Conservation (phyloP, 306 rosid genomes). For the Dryas octopetala region DNA sequence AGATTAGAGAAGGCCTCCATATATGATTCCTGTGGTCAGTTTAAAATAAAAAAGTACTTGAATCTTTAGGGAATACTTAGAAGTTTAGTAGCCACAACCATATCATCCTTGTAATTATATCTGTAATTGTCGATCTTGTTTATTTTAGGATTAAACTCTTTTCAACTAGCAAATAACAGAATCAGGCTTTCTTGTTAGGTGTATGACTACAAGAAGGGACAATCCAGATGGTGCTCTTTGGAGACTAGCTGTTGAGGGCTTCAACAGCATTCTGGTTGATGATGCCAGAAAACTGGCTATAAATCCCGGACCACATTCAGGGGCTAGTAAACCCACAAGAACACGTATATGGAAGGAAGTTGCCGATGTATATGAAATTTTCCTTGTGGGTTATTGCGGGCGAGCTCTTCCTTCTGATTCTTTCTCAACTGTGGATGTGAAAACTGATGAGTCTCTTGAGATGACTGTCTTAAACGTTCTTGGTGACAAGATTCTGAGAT, state of each 20-base stretch:
- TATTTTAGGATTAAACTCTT: neutral
- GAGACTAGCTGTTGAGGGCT: constrained; percentile 84
- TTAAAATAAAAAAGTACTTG: neutral
- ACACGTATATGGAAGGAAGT: constrained; percentile 93
- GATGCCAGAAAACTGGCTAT: constrained; percentile 43
- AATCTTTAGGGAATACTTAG: neutral
- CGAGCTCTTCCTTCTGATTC: constrained; percentile 86
- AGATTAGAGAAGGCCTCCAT: too few relatives aligned
- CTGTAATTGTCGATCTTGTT: constrained; percentile 11
- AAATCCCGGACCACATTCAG: constrained; percentile 42
- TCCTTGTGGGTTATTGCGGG: constrained; percentile 95
- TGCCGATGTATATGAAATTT: constrained; percentile 88
- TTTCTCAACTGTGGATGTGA: constrained; percentile 55
- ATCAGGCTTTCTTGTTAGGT: constrained; percentile 47
- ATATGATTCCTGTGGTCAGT: neutral
- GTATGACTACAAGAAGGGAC: constrained; percentile 97
- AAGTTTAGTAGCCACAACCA: constrained; percentile 1
- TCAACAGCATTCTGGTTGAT: constrained; percentile 66
- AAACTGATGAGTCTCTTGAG: constrained; percentile 86
- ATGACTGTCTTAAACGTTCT: constrained; percentile 69
- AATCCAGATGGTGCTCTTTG: constrained; percentile 84
- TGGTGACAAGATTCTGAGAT: constrained; percentile 77
- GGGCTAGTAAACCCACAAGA: constrained; percentile 65
- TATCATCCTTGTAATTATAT: constrained; percentile 8
- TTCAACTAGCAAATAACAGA: constrained; percentile 17